Evolutionary conservation across 2,329 filamentous ascomycete species (phyloP), one percentile per base, ranked within the genome.

Genomic region (Pestalotiopsis sp.): DNA sequence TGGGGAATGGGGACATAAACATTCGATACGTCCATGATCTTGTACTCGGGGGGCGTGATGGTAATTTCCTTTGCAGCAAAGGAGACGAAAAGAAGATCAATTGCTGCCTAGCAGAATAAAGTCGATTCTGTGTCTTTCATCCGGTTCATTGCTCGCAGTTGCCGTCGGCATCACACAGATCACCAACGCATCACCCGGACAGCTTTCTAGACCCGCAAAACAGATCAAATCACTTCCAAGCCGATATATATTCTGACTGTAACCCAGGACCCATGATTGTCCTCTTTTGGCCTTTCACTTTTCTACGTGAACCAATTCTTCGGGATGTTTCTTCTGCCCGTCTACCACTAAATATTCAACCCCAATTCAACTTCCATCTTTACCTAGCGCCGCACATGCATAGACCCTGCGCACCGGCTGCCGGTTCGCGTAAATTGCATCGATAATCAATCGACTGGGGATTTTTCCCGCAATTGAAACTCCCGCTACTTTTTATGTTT

Each of bases 21-120:
- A 36, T 66, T 66, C 64, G 64, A 66, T 66, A 58, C 31, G 23
- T 45, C 64, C 52, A 56, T 23, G 58, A 66, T 45, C 2, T 66
- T 60, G 64, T 20, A 20, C 36, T 25, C 4, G 17, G 52, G 52
- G 64, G 64, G n/a, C 36, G 20, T 20, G 31, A 39, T 17, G 31
- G 64, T 45, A 66, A 66, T 56, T 49, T 66, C 41, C 63, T 27
- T 52, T 39, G 2, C 27, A 11, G 2, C 27, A 11, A 38, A 39
- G 3, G 13, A n/a, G 9, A 45, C 2, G 23, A 66, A 66, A 66
- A 39, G 23, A 20, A 11, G 25, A 38, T 9, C 14, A 23, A 4
- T 36, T 17, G 36, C 39, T 41, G 12, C 5, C 31, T 36, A 2
- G 31, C 31, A 9, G 31, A 9, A 9, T 9, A 2, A 36, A 36